Evolutionary conservation across 2,329 filamentous ascomycete species (phyloP).

Genomic region (Cercospora berteroae): DNA sequence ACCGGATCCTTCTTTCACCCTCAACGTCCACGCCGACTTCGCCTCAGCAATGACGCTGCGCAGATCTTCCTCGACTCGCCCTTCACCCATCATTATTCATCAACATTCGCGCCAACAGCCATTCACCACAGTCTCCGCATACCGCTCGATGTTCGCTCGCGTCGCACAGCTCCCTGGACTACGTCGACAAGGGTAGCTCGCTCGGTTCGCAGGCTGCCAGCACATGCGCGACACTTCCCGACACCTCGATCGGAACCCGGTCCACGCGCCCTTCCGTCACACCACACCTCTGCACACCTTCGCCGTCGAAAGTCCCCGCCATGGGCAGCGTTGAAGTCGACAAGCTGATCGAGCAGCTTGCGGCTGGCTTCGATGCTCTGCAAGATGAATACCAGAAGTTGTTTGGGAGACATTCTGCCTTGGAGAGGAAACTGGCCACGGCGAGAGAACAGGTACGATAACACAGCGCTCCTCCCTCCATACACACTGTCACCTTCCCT

Average conservation of each 20-base stretch:
- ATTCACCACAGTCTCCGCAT: not conserved
- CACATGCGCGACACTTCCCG: not conserved
- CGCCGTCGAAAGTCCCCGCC: not conserved
- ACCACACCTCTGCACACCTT: not conserved
- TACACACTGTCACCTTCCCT: conserved; percentile 12
- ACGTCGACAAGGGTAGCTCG: not conserved
- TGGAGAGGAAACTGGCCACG: conserved; percentile 49
- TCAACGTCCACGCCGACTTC: conserved; percentile 5
- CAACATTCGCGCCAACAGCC: not conserved
- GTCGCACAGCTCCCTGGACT: not conserved
- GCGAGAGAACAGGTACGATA: conserved; percentile 50
- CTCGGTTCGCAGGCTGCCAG: not conserved
- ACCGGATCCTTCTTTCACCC: not conserved
- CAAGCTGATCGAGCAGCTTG: conserved; percentile 42
- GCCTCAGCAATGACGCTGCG: conserved; percentile 5
- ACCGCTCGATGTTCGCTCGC: not conserved
- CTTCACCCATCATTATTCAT: not conserved
- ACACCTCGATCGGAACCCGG: not conserved
- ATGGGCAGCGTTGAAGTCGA: conserved; percentile 24
- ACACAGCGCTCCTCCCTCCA: conserved; percentile 5
- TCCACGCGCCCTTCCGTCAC: conserved; percentile 1
- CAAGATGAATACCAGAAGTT: conserved; percentile 49
- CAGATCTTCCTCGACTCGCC: not conserved
- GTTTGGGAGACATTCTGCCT: conserved; percentile 44
- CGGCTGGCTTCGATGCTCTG: conserved; percentile 48